A percentile compares a stretch with the other conserved stretches of the same genome.
Conservation (phyloP, 1,139 yeast genomes). For the Geotrichum phurueaensis region DNA sequence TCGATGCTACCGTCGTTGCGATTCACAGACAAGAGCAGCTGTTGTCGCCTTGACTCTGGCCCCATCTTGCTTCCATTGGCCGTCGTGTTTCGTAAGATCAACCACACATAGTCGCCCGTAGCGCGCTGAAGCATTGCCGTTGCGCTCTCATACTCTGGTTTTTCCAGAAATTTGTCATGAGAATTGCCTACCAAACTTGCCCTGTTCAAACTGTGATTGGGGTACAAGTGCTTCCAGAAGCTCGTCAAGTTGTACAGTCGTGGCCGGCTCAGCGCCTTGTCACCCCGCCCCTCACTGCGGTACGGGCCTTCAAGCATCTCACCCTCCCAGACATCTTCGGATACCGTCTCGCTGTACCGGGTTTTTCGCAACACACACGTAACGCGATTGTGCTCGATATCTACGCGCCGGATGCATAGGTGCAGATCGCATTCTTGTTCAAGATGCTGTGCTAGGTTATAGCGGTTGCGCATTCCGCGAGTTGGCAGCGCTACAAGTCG, state of each 20-base stretch:
- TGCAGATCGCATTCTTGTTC: constrained; percentile 1
- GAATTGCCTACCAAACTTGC: not conserved
- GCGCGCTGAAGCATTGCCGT: constrained; percentile 8
- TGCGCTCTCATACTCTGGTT: constrained; percentile 4
- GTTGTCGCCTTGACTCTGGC: not conserved
- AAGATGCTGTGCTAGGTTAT: not conserved
- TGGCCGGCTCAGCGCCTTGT: not conserved
- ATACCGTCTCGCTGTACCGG: not conserved
- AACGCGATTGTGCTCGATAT: constrained; percentile 5
- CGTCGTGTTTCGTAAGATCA: constrained; percentile 1
- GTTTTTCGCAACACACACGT: not conserved
- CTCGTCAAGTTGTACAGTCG: constrained; percentile 1
- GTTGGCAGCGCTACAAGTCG: not conserved
- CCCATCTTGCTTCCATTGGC: not conserved
- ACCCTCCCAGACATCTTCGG: constrained; percentile 13
- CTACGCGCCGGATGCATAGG: not conserved
- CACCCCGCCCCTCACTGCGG: not conserved
- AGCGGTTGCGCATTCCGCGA: constrained; percentile 1
- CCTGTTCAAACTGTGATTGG: constrained; percentile 12
- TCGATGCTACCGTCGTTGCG: constrained; percentile 8
- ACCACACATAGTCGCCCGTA: constrained; percentile 10
- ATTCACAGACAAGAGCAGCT: constrained; percentile 10
- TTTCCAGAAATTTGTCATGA: not conserved
- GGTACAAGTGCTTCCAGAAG: constrained; percentile 11
- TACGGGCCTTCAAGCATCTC: constrained; percentile 12